phyloP scores from a whole-genome alignment of 2,329 filamentous ascomycete species.

The Colletotrichum sansevieriae region DNA sequence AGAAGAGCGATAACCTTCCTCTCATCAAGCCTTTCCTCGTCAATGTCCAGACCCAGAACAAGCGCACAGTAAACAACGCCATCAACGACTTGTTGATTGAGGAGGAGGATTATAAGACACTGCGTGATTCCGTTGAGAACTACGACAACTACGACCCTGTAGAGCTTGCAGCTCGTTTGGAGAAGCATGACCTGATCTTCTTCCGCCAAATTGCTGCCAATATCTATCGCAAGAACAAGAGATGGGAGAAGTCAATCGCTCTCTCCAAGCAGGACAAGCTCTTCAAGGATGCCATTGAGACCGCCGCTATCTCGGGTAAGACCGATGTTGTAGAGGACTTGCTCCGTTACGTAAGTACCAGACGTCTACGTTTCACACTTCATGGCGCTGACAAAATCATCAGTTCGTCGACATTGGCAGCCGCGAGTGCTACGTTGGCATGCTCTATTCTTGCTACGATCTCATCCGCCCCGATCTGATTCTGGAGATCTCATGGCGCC shows the following conservation, averaged over 20 bases:
- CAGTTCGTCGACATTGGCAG: slow-evolving; percentile 99
- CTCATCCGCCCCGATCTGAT: slow-evolving; percentile 93
- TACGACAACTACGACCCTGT: slow-evolving; percentile 99
- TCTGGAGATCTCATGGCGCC: slow-evolving; percentile 96
- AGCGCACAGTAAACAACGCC: slow-evolving; percentile 96
- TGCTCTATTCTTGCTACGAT: slow-evolving; percentile 99
- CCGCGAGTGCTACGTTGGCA: slow-evolving; percentile 99
- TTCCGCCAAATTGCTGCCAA: slow-evolving; percentile 98
- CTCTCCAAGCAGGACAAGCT: slow-evolving; percentile 99
- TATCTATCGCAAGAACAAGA: slow-evolving; percentile 99
- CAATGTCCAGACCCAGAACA: slow-evolving; percentile 96
- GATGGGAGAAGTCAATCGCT: slow-evolving; percentile 98
- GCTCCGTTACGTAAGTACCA: slow-evolving; percentile 88
- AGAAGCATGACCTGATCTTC: slow-evolving; percentile 98
- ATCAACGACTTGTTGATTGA: slow-evolving; percentile 98
- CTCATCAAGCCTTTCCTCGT: slow-evolving; percentile 99
- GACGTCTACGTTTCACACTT: slow-evolving; percentile 8
- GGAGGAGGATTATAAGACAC: slow-evolving; percentile 98
- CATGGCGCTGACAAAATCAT: slow-evolving; percentile 49
- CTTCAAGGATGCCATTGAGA: slow-evolving; percentile 99
- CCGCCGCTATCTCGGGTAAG: slow-evolving; percentile 91
- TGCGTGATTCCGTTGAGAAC: slow-evolving; percentile 97
- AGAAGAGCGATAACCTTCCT: slow-evolving; percentile 97
- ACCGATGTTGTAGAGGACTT: slow-evolving; percentile 94
- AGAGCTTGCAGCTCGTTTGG: slow-evolving; percentile 89